Evolutionary conservation across 768 basidiomycete genomes (phyloP), one percentile per base, ranked within the genome.

Genomic region (Lactarius trivialis): DNA sequence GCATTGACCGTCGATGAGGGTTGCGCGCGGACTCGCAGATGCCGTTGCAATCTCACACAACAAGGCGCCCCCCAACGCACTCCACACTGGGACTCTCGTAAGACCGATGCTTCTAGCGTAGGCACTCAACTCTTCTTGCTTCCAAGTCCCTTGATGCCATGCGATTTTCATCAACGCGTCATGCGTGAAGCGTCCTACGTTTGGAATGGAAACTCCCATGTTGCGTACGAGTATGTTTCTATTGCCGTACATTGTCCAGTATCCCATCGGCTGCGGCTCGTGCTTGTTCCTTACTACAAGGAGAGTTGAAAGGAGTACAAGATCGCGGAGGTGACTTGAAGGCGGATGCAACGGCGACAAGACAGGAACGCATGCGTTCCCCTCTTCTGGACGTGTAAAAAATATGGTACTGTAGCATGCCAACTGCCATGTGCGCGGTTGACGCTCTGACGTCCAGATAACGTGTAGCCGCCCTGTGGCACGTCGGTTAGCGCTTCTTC

Each of bases 101-200:
- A 49, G 55, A 17, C 24, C 28, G 24, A 30, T 55, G 15, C 43
- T 19, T 61, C 36, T 50, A 36, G 34, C 14, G 15, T 21, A 34
- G 12, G 34, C 60, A 60, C 21, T 36, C 57, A 51, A 9, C 28
- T 50, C 24, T 58, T 37, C 53, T 48, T 41, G 48, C 21, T 50
- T 37, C 43, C 36, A 19, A 15, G 41, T 39, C 21, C 30, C 39
- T 24, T 51, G 24, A 45, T 30, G 28, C 48, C 28, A 39, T 26
- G 26, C 36, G n/a, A n/a, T 36, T n/a, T 37, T 36, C 24, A 7
- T n/a, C 39, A 41, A 41, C 6, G 19, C 32, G 7, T 24, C 51
- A 17, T 26, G 52, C 19, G 28, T 45, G 55, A 48, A 48, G 24
- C 45, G 12, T 48, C 24, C 45, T 11, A 4, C 21, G 21, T 45